phyloP scores from a whole-genome alignment of 2,329 filamentous ascomycete genomes.

The Exophiala oligosperma region DNA sequence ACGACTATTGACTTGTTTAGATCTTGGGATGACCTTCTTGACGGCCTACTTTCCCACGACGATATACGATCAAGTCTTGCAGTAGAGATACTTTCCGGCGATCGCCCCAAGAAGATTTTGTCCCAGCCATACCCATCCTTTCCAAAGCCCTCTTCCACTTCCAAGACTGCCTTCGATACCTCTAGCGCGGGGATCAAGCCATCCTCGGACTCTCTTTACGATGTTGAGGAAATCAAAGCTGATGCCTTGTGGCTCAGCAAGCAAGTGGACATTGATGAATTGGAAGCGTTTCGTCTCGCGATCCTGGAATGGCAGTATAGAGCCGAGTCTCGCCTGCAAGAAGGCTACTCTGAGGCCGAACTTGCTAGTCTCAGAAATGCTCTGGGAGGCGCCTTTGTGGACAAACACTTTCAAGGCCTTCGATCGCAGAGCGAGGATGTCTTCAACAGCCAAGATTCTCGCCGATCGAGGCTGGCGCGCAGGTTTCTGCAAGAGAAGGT shows the following conservation, averaged over 20 bases:
- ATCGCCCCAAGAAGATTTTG: conserved; percentile 19
- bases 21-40: conserved; percentile 26
- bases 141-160: conserved; percentile 30
- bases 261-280: conserved; percentile 73
- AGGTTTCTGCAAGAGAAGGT: conserved; percentile 57
- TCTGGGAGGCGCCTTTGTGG: conserved; percentile 63
- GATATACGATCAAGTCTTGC: conserved; percentile 5
- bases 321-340: conserved; percentile 69
- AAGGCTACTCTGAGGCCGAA: conserved; percentile 75
- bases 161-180: conserved; percentile 74
- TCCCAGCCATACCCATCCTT: conserved; percentile 15
- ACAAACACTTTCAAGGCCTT: conserved; percentile 51
- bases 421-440: conserved; percentile 31
- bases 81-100: conserved; percentile 15
- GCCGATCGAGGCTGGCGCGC: conserved; percentile 67
- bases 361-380: conserved; percentile 73
- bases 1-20: not conserved
- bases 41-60: conserved; percentile 21
- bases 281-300: conserved; percentile 76
- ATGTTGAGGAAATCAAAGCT: conserved; percentile 76
- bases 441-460: conserved; percentile 63
- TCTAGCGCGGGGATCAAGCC: conserved; percentile 81
- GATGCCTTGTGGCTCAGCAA: conserved; percentile 86
- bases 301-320: conserved; percentile 82
- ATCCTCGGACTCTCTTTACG: conserved; percentile 64